phyloP scores from a whole-genome alignment of 2,329 filamentous ascomycete species.

The Epichloe coenophiala region DNA sequence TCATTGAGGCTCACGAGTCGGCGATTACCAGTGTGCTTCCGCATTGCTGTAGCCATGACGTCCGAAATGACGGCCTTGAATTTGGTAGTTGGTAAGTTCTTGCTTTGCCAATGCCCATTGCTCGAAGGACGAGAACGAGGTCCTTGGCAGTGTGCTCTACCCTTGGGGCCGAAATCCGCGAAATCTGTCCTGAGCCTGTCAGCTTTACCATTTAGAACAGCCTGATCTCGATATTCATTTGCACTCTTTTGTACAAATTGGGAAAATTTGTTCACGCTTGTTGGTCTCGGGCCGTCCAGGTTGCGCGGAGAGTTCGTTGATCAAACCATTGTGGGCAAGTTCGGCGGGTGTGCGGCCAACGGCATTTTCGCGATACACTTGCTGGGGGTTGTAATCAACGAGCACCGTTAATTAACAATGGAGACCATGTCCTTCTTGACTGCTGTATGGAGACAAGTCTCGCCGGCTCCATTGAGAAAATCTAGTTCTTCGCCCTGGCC shows the following conservation, averaged over 20 bases:
- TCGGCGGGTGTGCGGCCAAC: constrained; percentile 63
- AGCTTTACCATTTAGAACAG: constrained; percentile 5
- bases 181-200: constrained; percentile 11
- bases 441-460: constrained; percentile 49
- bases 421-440: constrained; percentile 25
- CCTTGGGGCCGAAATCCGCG: constrained; percentile 15
- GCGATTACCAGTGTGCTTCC: constrained; percentile 24
- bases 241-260: constrained; percentile 8
- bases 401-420: constrained; percentile 30
- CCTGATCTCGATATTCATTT: neutral
- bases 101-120: constrained; percentile 13
- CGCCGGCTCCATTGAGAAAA: constrained; percentile 49
- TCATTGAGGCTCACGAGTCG: constrained; percentile 40
- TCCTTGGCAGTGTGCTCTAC: constrained; percentile 14
- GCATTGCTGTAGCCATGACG: constrained; percentile 19
- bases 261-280: constrained; percentile 2
- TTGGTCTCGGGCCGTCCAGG: constrained; percentile 6
- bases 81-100: constrained; percentile 2
- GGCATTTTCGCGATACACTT: constrained; percentile 60
- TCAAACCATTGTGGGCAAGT: constrained; percentile 43
- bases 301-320: constrained; percentile 23
- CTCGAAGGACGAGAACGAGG: constrained; percentile 13
- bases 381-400: constrained; percentile 36
- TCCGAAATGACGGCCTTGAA: constrained; percentile 19
- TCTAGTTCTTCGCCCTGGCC: constrained; percentile 41